Conservation (phyloP, 768 basidiomycete species). For the Trichaptum fuscoviolaceum region DNA sequence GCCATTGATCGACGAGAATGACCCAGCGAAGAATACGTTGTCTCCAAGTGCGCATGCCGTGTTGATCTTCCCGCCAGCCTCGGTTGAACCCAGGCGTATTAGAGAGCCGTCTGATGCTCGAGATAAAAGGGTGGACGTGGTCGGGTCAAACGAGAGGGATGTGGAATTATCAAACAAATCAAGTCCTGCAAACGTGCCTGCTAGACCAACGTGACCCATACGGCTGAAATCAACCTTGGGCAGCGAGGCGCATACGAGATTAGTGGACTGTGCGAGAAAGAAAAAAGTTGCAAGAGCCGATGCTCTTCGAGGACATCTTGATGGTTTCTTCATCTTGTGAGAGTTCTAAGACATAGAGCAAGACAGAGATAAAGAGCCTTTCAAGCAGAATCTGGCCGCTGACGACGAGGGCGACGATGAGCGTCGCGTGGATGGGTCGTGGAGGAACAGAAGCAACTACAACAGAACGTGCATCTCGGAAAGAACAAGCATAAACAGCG, state of each 20-base stretch:
- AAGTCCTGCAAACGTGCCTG: constrained; percentile 85
- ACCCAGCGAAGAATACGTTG: constrained; percentile 74
- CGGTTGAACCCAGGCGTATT: constrained; percentile 67
- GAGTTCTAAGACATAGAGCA: neutral
- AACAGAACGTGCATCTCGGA: neutral
- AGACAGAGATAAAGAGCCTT: neutral
- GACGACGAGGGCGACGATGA: neutral
- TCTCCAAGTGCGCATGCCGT: constrained; percentile 67
- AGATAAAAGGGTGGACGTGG: constrained; percentile 65
- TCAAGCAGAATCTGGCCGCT: neutral
- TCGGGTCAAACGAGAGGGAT: constrained; percentile 55
- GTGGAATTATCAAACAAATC: constrained; percentile 63
- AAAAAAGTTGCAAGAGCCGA: neutral
- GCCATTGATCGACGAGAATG: constrained; percentile 67
- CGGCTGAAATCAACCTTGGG: constrained; percentile 66
- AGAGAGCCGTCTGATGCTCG: constrained; percentile 63
- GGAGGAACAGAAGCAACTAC: neutral
- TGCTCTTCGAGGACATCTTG: constrained; percentile 2
- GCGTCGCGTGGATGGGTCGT: neutral
- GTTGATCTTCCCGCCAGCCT: constrained; percentile 69
- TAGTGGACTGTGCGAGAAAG: neutral
- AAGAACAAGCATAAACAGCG: neutral
- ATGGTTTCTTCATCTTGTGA: neutral
- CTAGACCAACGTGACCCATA: constrained; percentile 89
- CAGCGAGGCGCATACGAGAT: constrained; percentile 31